Percentiles rank a stretch among this genome's conserved stretches.
Evolutionary conservation across 768 basidiomycete species (phyloP).

Genomic region (Termitomyces sp.): DNA sequence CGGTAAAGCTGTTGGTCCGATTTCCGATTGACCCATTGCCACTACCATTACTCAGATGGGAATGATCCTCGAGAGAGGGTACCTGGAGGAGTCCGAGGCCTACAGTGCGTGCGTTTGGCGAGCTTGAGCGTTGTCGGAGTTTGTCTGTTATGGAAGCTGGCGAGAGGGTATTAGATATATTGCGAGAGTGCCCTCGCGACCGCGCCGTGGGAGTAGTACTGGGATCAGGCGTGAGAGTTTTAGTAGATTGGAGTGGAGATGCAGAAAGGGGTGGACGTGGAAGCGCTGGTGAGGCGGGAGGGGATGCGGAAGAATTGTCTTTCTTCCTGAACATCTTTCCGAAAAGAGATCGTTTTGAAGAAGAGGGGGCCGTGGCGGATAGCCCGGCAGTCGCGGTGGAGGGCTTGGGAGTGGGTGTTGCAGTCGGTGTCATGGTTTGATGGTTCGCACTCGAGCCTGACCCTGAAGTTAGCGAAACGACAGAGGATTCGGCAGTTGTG

Average conservation of each 20-base stretch:
- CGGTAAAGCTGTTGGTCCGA: not conserved
- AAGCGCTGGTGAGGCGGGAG: conserved; percentile 23
- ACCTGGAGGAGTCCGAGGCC: conserved; percentile 13
- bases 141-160: conserved; percentile 3
- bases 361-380: conserved; percentile 1
- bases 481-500: conserved; percentile 15
- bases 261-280: conserved; percentile 14
- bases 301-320: conserved; percentile 6
- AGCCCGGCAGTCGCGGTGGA: not conserved
- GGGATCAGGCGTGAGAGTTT: conserved; percentile 6
- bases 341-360: conserved; percentile 55
- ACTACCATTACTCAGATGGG: not conserved
- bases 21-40: not conserved
- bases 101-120: conserved; percentile 11
- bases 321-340: conserved; percentile 66
- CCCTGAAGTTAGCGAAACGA: conserved; percentile 8
- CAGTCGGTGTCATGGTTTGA: conserved; percentile 9
- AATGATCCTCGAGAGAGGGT: conserved; percentile 8
- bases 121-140: conserved; percentile 15
- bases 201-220: conserved; percentile 9
- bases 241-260: conserved; percentile 7
- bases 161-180: conserved; percentile 9
- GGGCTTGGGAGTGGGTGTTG: not conserved
- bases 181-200: conserved; percentile 11
- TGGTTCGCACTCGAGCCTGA: not conserved